phyloP scores from a whole-genome alignment of 2,329 filamentous ascomycete genomes.

The Phoma sp. region DNA sequence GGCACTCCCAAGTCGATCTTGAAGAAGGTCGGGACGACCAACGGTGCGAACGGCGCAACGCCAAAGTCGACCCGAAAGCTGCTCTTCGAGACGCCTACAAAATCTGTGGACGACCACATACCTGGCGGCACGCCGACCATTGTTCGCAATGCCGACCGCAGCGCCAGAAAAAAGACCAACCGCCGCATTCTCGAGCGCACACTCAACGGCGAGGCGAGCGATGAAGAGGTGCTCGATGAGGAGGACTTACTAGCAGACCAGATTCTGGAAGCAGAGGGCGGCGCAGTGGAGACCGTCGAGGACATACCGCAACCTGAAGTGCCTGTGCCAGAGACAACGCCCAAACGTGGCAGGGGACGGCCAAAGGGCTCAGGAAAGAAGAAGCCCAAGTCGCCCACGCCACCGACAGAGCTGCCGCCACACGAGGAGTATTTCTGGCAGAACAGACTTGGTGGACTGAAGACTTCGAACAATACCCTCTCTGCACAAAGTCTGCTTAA shows the following conservation, averaged over 20 bases:
- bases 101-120: conserved; percentile 43
- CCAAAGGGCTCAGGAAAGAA: conserved; percentile 38
- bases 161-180: conserved; percentile 85
- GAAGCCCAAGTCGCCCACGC: conserved; percentile 75
- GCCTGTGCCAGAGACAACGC: conserved; percentile 61
- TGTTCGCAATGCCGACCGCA: conserved; percentile 78
- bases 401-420: conserved; percentile 80
- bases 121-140: conserved; percentile 66
- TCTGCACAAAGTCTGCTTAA: conserved; percentile 77
- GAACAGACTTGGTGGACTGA: conserved; percentile 79
- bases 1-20: conserved; percentile 46
- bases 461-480: conserved; percentile 88
- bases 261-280: conserved; percentile 69
- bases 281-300: conserved; percentile 40
- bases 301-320: conserved; percentile 34
- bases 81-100: conserved; percentile 55
- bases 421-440: conserved; percentile 95
- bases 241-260: conserved; percentile 72
- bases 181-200: conserved; percentile 76
- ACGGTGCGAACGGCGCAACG: conserved; percentile 41
- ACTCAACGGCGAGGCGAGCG: conserved; percentile 68
- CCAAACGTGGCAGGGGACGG: conserved; percentile 59
- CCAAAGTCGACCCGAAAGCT: conserved; percentile 56
- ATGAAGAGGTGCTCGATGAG: conserved; percentile 72
- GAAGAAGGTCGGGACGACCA: conserved; percentile 36